These are phyloP conservation scores for Pulveroboletus sp. DNA, from an alignment of 768 basidiomycete genomes.

Conservation along the genomic window DNA sequence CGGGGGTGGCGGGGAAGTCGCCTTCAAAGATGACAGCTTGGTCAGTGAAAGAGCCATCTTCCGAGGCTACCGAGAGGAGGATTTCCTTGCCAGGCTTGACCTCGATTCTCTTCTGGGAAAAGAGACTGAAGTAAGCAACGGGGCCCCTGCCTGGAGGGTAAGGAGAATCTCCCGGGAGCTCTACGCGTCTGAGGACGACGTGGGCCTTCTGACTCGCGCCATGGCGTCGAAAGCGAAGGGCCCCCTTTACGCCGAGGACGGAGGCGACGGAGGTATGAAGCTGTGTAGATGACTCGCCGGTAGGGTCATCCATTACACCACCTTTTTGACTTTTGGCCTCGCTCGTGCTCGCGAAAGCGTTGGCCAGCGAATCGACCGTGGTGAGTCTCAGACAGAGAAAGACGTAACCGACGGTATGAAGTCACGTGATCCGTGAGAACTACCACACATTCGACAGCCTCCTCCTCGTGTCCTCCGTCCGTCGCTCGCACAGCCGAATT, in stretches of 20 bases:
- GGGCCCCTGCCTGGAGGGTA: constrained; percentile 37
- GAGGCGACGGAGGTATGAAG: constrained; percentile 40
- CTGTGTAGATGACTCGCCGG: constrained; percentile 32
- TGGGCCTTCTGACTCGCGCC: constrained; percentile 65
- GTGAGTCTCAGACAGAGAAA: not conserved
- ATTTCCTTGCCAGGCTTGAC: constrained; percentile 70
- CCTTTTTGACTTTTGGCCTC: constrained; percentile 10
- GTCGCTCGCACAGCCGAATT: not conserved
- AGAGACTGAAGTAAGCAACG: constrained; percentile 55
- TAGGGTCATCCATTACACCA: constrained; percentile 35
- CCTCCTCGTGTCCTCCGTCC: too few relatives aligned
- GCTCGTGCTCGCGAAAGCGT: constrained; percentile 8
- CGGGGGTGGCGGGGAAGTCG: constrained; percentile 31
- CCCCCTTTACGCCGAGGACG: constrained; percentile 56
- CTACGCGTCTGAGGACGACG: constrained; percentile 60
- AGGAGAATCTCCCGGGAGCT: constrained; percentile 40
- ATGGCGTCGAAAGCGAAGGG: constrained; percentile 63
- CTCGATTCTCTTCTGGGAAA: constrained; percentile 65
- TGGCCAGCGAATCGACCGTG: not conserved
- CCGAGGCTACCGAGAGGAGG: constrained; percentile 52
- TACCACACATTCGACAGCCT: not conserved
- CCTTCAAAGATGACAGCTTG: constrained; percentile 57
- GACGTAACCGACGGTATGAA: not conserved
- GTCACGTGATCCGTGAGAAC: constrained; percentile 26
- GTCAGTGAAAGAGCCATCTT: constrained; percentile 51